A percentile compares a stretch with the other conserved stretches of the same genome.
phyloP scores from a whole-genome alignment of 495 filamentous ascomycete genomes.

The Podospora bellae-mahoneyi region DNA sequence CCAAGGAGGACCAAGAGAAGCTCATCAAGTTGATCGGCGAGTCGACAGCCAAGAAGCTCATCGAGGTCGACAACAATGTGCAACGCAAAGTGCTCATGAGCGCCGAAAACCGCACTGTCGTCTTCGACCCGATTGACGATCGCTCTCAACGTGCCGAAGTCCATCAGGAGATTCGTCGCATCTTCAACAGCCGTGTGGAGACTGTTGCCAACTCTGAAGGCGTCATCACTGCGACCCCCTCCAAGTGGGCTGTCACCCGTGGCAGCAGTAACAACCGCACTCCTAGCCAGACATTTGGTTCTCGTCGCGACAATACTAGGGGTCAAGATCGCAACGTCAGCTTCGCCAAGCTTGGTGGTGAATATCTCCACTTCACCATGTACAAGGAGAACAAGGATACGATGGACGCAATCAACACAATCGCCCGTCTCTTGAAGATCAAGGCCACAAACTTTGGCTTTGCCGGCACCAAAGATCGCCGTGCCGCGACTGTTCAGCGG shows the following conservation, averaged over 20 bases:
- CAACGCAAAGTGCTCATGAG: constrained; percentile 26
- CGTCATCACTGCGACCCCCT: constrained; percentile 37
- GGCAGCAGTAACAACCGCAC: constrained; percentile 30
- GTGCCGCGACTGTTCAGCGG: constrained; percentile 83
- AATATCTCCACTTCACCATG: constrained; percentile 86
- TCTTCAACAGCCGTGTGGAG: constrained; percentile 36
- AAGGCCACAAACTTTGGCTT: constrained; percentile 71
- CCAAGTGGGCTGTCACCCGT: constrained; percentile 31
- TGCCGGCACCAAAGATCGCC: constrained; percentile 91
- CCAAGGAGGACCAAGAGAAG: constrained; percentile 23
- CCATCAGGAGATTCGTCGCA: constrained; percentile 47
- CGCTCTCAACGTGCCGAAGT: constrained; percentile 36
- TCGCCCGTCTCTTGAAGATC: constrained; percentile 65
- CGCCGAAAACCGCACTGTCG: constrained; percentile 24
- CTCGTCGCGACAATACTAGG: constrained; percentile 30
- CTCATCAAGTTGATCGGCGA: constrained; percentile 33
- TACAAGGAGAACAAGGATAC: constrained; percentile 99
- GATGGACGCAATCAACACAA: constrained; percentile 78
- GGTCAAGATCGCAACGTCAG: constrained; percentile 22
- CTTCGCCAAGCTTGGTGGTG: constrained; percentile 55
- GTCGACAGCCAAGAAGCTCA: constrained; percentile 31
- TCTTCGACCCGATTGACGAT: constrained; percentile 39
- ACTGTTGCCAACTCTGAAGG: constrained; percentile 28
- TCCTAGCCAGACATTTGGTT: constrained; percentile 23
- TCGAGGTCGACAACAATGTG: constrained; percentile 33